phyloP scores from a whole-genome alignment of 2,329 filamentous ascomycete species.

The Herpotrichia juniperi region DNA sequence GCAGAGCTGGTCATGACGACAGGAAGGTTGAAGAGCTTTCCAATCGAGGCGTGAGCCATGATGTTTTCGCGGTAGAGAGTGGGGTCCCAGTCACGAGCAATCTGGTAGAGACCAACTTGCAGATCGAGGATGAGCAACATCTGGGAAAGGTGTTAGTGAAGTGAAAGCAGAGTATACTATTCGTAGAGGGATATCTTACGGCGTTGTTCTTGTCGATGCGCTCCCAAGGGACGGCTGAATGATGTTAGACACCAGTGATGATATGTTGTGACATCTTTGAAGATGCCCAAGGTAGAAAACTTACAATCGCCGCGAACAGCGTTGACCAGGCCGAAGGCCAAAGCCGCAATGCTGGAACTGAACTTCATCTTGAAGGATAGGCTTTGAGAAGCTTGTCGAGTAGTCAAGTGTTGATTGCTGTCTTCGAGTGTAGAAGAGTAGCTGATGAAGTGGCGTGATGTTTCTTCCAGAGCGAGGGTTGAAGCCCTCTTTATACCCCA shows the following conservation, averaged over 20 bases:
- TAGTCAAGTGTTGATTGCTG: conserved; percentile 8
- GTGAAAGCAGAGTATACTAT: background rate
- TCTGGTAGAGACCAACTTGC: conserved; percentile 63
- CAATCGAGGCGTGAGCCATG: conserved; percentile 70
- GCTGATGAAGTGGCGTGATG: conserved; percentile 16
- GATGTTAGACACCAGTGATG: conserved; percentile 19
- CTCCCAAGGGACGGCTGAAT: conserved; percentile 46
- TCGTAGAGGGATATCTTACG: conserved; percentile 18
- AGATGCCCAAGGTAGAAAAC: background rate
- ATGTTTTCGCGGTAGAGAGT: conserved; percentile 71
- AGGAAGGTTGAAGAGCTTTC: conserved; percentile 70
- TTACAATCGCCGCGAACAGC: conserved; percentile 39
- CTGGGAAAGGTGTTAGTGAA: conserved; percentile 33
- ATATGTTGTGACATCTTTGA: background rate
- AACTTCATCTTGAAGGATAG: conserved; percentile 38
- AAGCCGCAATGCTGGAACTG: conserved; percentile 28
- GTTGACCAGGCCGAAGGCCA: conserved; percentile 34
- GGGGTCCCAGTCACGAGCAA: conserved; percentile 70
- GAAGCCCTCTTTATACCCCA: conserved; percentile 31
- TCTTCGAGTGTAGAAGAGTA: background rate
- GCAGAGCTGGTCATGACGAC: conserved; percentile 74
- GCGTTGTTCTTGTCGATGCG: conserved; percentile 51
- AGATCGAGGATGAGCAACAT: conserved; percentile 65
- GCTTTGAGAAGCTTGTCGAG: background rate
- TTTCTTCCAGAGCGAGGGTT: conserved; percentile 9